Percentiles rank a stretch among this genome's conserved stretches.
phyloP scores from a whole-genome alignment of 768 basidiomycete genomes.

The Boletus fagicola region DNA sequence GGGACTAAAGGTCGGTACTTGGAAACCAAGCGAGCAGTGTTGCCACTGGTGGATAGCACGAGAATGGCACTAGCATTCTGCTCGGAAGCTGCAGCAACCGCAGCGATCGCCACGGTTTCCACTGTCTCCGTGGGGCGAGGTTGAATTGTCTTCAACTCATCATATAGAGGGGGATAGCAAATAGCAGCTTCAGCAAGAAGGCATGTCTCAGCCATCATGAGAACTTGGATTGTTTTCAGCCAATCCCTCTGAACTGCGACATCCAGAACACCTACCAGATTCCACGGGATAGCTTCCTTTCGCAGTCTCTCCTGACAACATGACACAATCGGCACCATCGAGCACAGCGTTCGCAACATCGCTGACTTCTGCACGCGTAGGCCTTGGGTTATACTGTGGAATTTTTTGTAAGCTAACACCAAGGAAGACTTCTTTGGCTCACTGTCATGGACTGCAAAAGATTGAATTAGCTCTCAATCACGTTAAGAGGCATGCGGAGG shows the following conservation, averaged over 20 bases:
- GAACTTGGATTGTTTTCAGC: conserved; percentile 48
- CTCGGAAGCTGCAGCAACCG: conserved; percentile 92
- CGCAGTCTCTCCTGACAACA: conserved; percentile 99
- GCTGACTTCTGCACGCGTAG: conserved; percentile 97
- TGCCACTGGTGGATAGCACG: conserved; percentile 94
- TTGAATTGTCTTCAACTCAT: conserved; percentile 78
- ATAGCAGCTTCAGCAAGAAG: conserved; percentile 93
- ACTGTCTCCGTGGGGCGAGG: conserved; percentile 88
- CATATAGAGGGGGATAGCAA: conserved; percentile 92
- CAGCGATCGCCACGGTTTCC: conserved; percentile 95
- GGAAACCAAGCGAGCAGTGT: conserved; percentile 92
- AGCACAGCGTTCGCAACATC: conserved; percentile 99
- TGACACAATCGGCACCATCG: conserved; percentile 98
- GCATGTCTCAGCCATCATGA: conserved; percentile 99
- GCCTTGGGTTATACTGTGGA: conserved; percentile 89
- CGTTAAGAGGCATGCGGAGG: not conserved
- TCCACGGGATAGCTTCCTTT: conserved; percentile 96
- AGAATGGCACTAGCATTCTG: conserved; percentile 94
- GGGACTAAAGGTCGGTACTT: conserved; percentile 94
- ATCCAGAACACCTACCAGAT: conserved; percentile 59
- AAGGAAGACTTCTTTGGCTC: conserved; percentile 21
- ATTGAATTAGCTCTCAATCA: conserved; percentile 11
- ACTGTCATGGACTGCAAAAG: conserved; percentile 87
- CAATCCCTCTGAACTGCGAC: not conserved
- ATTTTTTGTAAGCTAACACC: conserved; percentile 7